These are phyloP conservation scores for Neurospora sp. DNA, from an alignment of 495 filamentous ascomycete genomes.

Conservation along the genomic window DNA sequence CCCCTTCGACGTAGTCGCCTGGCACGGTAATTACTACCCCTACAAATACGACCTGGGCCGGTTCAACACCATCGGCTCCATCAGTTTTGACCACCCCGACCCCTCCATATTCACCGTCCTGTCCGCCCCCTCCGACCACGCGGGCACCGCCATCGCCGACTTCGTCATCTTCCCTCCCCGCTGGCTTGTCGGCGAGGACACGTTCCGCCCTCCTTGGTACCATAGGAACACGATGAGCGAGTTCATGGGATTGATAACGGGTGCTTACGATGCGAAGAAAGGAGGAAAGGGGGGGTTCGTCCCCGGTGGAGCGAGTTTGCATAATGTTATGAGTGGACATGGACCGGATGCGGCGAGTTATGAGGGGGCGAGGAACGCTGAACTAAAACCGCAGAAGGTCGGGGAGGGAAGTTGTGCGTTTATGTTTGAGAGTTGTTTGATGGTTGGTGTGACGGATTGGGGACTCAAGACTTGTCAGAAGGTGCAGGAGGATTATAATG, in stretches of 20 bases:
- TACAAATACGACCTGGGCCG: conserved; percentile 81
- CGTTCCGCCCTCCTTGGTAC: conserved; percentile 76
- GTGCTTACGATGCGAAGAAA: conserved; percentile 48
- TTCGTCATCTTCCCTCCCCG: conserved; percentile 78
- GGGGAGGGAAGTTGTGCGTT: conserved; percentile 51
- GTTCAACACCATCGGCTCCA: conserved; percentile 66
- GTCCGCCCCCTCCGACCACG: conserved; percentile 51
- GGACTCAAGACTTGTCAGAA: conserved; percentile 73
- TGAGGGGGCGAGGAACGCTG: conserved; percentile 48
- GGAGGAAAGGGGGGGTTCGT: conserved; percentile 45
- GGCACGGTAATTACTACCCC: conserved; percentile 72
- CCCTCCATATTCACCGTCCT: conserved; percentile 77
- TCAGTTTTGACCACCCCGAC: conserved; percentile 72
- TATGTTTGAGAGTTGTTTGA: conserved; percentile 63
- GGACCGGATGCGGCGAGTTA: conserved; percentile 54
- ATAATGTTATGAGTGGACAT: conserved; percentile 50
- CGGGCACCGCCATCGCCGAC: conserved; percentile 66
- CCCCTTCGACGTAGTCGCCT: conserved; percentile 76
- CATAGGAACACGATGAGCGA: conserved; percentile 82
- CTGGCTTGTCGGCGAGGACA: conserved; percentile 68
- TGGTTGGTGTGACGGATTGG: conserved; percentile 92
- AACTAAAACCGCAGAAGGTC: conserved; percentile 43
- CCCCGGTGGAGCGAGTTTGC: conserved; percentile 45
- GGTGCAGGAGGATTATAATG: conserved; percentile 74
- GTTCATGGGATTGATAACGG: conserved; percentile 67